Evolutionary conservation across 2,329 filamentous ascomycete genomes (phyloP), one percentile per base, ranked within the genome.

Genomic region (Paecilomyces formosus): DNA sequence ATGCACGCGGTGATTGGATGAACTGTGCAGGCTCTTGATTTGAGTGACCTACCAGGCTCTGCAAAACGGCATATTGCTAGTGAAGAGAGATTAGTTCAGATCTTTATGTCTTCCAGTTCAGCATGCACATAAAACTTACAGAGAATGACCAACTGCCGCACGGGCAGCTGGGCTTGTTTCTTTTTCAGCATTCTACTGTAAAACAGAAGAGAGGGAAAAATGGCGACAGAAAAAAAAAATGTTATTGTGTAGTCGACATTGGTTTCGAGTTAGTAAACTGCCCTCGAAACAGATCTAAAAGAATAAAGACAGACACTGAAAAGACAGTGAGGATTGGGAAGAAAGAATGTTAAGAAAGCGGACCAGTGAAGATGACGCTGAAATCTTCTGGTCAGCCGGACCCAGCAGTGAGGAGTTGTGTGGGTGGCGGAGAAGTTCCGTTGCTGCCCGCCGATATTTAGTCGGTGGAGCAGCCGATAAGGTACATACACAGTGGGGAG

Each of bases 31-130:
- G 39, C 1, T 62, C 57, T 58, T 50, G 61, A 33, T 55, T 22
- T 52, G 83, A n/a, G 26, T n/a, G n/a, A 76, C 8, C 58, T 74
- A 76, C 74, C 67, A 55, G 89, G 89, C 71, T 93, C 89, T 61
- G 89, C 87, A 68, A 93, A 88, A 68, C 89, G 83, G 70, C 88
- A 90, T 77, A 91, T 82, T 70, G 88, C 89, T 91, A 26, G 59
- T 31, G 57, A 55, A 57, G 53, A 55, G 61, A 55, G 39, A 58
- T 56, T 58, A 54, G 50, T 28, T 60, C 64, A 28, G 30, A 69
- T 82, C 11, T 26, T 26, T 9, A 45, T 3, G 45, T 52, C 9
- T 39, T 21, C 24, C 39, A n/a, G n/a, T 26, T 6, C 24, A 28
- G 35, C 51, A 54, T 53, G 21, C 51, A 28, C 28, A 21, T 6